Evolutionary conservation across 345 rosid genomes (phyloP).

Genomic region (Kernera saxatilis): DNA sequence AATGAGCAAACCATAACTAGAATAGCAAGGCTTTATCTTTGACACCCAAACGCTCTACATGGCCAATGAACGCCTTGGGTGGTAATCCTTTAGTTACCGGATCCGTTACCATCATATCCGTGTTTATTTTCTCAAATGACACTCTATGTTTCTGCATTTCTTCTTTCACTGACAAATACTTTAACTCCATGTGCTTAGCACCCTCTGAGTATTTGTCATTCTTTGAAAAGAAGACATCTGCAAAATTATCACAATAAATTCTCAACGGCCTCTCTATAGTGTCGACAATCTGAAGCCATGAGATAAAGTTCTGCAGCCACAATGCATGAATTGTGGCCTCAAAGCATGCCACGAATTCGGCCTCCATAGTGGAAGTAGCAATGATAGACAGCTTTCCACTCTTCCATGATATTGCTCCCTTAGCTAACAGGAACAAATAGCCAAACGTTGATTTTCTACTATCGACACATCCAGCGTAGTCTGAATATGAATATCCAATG

Average conservation of each 20-base stretch:
- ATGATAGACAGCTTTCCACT: neutral
- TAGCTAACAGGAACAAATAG: neutral
- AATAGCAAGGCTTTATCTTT: neutral
- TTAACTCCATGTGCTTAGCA: neutral
- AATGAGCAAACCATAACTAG: neutral
- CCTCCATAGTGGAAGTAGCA: slow-evolving; percentile 3
- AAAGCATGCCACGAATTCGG: slow-evolving; percentile 1
- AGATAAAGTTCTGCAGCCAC: neutral
- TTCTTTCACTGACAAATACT: neutral
- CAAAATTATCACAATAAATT: neutral
- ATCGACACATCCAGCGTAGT: neutral
- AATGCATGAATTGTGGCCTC: neutral
- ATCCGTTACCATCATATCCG: neutral
- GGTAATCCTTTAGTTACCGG: neutral
- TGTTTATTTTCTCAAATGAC: neutral
- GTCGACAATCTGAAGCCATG: slow-evolving; percentile 1
- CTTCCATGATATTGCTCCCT: slow-evolving; percentile 4
- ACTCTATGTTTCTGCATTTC: neutral
- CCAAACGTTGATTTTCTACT: slow-evolving; percentile 1
- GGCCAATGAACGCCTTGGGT: neutral
- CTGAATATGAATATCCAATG: slow-evolving; percentile 4
- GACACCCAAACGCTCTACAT: neutral
- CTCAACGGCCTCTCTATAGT: neutral
- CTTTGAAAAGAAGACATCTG: neutral
- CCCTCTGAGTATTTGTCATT: neutral